Percentiles rank a stretch among this genome's conserved stretches.
Conservation (phyloP, 345 rosid genomes). For the Rhizophora mangle region DNA sequence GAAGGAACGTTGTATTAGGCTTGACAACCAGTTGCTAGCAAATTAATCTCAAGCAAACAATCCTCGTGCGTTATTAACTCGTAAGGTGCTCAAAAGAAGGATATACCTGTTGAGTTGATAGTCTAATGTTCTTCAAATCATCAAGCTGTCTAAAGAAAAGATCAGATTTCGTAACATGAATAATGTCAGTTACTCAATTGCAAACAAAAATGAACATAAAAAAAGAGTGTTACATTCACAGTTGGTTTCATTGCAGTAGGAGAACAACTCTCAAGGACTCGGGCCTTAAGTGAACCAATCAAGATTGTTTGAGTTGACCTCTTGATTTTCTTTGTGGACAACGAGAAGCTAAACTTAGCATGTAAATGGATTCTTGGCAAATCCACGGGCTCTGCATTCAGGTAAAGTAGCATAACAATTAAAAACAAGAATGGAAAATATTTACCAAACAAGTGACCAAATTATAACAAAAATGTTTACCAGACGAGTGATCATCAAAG, state of each 20-base stretch:
- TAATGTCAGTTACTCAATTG: not conserved
- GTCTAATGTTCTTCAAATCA: not conserved
- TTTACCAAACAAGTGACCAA: not conserved
- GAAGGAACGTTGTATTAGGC: not conserved
- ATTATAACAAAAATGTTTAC: conserved; percentile 31
- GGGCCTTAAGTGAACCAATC: conserved; percentile 35
- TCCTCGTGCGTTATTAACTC: too few relatives aligned
- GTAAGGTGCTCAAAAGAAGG: not conserved
- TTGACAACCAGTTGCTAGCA: too few relatives aligned
- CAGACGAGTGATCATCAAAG: conserved; percentile 64
- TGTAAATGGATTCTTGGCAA: conserved; percentile 72
- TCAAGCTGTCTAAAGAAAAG: not conserved
- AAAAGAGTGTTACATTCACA: conserved; percentile 27
- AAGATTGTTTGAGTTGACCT: conserved; percentile 24
- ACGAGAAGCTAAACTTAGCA: conserved; percentile 68
- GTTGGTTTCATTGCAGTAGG: conserved; percentile 37
- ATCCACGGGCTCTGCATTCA: conserved; percentile 46
- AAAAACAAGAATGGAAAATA: conserved; percentile 13
- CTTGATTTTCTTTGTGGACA: conserved; percentile 40
- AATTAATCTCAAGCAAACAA: too few relatives aligned
- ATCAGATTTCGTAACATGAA: not conserved
- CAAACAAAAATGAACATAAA: not conserved
- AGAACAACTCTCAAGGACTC: conserved; percentile 29
- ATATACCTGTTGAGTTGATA: not conserved
- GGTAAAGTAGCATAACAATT: not conserved